Base-by-base conservation (phyloP, 2,329 filamentous ascomycete species). In the Sporothrix variecibatus region DNA sequence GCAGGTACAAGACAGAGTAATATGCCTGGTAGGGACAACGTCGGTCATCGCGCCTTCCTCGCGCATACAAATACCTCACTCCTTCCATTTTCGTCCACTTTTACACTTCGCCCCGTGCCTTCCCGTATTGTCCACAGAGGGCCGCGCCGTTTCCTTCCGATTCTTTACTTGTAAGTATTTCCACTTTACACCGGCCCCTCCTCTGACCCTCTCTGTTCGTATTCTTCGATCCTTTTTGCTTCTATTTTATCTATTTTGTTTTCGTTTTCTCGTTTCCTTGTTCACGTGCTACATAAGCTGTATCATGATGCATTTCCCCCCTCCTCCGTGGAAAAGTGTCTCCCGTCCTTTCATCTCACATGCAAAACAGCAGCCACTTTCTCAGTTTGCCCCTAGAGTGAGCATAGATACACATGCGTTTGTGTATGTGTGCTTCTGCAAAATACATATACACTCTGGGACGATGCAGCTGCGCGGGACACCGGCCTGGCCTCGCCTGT, bases 141-240 rank as follows among this genome's bases (percentile, higher is more conserved):
- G 46, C 56, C 38, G 53, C 56, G 12, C 68, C 68, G 68, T 31
- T 28, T 71, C 31, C 68, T 71, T n/a, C n/a, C 68, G 20, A 2
- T 9, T 2, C 6, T 17, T 71, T 28, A 20, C 23, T 43, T 20
- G 38, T 5, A 67, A n/a, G n/a, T n/a, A n/a, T n/a, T 23, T 28
- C 43, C 17, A 20, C 28, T 17, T n/a, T 64, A 56, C 51, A 56
- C 51, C 9, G n/a, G 15, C 43, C 43, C 43, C 43, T 49, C 43
- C 15, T 15, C 2, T 20, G 51, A 56, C n/a, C 51, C 51, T 11
- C 8, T 56, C n/a, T 26, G 2, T 26, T 56, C n/a, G 51, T 56
- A 26, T 56, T 56, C 23, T 23, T 26, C 23, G 12, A 26, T 26
- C 5, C 17, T 34, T 34, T 28, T 34, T 34, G 56, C 12, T 53